A percentile compares a stretch with the other conserved stretches of the same genome.
phyloP scores from a whole-genome alignment of 805 yeast genomes.

The Wickerhamiella allomyrinae region DNA sequence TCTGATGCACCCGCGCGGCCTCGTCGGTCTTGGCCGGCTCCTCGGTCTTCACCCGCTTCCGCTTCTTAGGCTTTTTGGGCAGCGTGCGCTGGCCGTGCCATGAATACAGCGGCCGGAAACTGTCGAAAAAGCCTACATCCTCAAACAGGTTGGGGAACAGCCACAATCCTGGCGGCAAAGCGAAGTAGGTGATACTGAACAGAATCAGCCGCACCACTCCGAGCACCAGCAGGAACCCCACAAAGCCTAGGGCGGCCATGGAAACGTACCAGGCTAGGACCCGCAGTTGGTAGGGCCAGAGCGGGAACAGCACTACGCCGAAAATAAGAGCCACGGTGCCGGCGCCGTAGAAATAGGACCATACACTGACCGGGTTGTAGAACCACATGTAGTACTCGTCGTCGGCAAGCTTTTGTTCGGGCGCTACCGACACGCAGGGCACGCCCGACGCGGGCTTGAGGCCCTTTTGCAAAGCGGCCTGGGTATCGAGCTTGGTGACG shows the following conservation, averaged over 20 bases:
- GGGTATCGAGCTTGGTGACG: constrained; percentile 53
- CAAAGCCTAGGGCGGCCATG: constrained; percentile 55
- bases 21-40: constrained; percentile 4
- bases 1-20: constrained; percentile 1
- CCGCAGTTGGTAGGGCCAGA: constrained; percentile 89
- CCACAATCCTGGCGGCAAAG: constrained; percentile 74
- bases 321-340: constrained; percentile 53
- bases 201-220: constrained; percentile 70
- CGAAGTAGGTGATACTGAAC: constrained; percentile 42
- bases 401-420: constrained; percentile 28
- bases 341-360: constrained; percentile 35
- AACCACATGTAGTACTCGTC: constrained; percentile 68
- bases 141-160: constrained; percentile 89
- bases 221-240: constrained; percentile 59
- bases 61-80: constrained; percentile 16
- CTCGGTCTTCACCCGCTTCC: constrained; percentile 12
- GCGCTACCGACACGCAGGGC: constrained; percentile 28
- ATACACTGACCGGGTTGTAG: constrained; percentile 58
- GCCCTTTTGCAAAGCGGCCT: constrained; percentile 42
- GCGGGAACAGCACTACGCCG: constrained; percentile 63
- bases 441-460: constrained; percentile 56
- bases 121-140: constrained; percentile 85
- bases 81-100: constrained; percentile 42
- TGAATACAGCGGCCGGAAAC: constrained; percentile 79
- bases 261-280: constrained; percentile 83